These are phyloP conservation scores for Mrakia gelida DNA, from an alignment of 768 basidiomycete genomes.

Conservation along the genomic window DNA sequence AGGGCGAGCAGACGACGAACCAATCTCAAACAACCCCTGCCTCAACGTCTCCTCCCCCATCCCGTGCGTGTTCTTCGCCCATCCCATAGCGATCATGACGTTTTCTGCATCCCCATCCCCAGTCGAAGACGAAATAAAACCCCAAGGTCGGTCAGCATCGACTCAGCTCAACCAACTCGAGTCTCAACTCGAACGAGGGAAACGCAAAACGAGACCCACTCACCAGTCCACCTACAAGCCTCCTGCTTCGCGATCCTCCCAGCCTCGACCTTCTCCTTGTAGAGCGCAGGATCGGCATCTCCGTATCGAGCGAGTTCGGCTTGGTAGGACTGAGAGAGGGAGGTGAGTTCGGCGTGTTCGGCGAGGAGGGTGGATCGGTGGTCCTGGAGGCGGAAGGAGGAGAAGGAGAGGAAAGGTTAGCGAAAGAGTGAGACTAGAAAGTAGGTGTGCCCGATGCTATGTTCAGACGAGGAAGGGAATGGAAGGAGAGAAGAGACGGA, in stretches of 20 bases:
- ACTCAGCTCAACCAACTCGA: no score
- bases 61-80: not conserved
- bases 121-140: no score
- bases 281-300: conserved; percentile 74
- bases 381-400: no score
- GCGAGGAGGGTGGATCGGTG: conserved; percentile 56
- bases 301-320: conserved; percentile 72
- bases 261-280: conserved; percentile 71
- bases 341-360: conserved; percentile 52
- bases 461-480: no score
- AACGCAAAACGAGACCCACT: conserved; percentile 37
- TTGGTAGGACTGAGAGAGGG: conserved; percentile 54
- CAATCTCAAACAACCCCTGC: not conserved
- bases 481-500: not conserved
- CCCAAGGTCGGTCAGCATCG: not conserved
- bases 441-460: no score
- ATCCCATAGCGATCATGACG: not conserved
- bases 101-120: no score
- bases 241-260: conserved; percentile 76
- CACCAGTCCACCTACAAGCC: conserved; percentile 82
- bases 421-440: not conserved
- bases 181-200: not conserved
- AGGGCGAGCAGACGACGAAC: not conserved
- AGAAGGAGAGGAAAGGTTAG: no score
- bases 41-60: not conserved